phyloP scores from a whole-genome alignment of 345 rosid genomes.

The Acer saccharum region DNA sequence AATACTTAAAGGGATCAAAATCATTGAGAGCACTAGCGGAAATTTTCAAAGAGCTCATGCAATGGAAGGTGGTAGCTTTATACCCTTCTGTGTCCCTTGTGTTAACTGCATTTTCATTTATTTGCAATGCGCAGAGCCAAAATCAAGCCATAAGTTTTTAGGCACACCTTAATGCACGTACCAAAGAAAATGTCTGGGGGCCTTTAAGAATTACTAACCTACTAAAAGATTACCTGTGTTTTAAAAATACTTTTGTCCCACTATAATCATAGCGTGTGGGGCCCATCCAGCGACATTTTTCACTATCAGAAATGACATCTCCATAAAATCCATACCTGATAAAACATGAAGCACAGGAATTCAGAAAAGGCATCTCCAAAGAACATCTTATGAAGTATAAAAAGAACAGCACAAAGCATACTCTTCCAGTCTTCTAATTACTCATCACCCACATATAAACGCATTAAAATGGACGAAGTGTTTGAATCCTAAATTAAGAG shows the following conservation, averaged over 20 bases:
- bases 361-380: slow-evolving; percentile 6
- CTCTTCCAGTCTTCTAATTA: background rate
- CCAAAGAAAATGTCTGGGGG: background rate
- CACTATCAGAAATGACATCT: slow-evolving; percentile 92
- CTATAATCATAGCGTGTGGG: slow-evolving; percentile 94
- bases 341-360: slow-evolving; percentile 18
- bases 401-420: background rate
- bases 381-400: background rate
- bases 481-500: slow-evolving; percentile 2
- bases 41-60: slow-evolving; percentile 1
- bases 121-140: background rate
- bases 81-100: background rate
- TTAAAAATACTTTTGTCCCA: slow-evolving; percentile 91
- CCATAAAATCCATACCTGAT: slow-evolving; percentile 94
- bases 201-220: slow-evolving; percentile 7
- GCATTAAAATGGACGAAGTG: background rate
- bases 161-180: background rate
- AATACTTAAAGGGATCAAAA: background rate
- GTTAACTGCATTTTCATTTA: background rate
- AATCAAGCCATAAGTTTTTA: background rate
- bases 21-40: background rate
- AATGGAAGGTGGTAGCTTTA: background rate
- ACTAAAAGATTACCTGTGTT: slow-evolving; percentile 57
- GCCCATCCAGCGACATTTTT: slow-evolving; percentile 97
- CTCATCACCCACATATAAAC: slow-evolving; percentile 4